These are phyloP conservation scores for Mortierella sp. DNA, from an alignment of 371 early-diverging fungal species.

Conservation along the genomic window DNA sequence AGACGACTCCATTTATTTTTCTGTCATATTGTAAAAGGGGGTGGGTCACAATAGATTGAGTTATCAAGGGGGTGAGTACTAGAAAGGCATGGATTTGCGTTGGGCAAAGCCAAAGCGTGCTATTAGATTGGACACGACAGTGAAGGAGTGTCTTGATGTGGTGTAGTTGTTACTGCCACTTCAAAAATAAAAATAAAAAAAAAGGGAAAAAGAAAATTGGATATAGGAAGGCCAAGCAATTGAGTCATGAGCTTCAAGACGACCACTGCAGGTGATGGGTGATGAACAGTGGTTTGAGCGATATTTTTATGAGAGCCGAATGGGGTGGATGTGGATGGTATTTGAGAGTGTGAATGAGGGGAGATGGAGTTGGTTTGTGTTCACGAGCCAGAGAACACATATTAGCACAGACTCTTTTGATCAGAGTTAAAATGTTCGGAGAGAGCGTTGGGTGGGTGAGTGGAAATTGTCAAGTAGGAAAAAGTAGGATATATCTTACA, in stretches of 20 bases:
- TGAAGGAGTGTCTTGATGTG: background rate
- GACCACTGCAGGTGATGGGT: too few species aligned
- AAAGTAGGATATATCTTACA: background rate
- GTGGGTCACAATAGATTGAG: slow-evolving; percentile 11
- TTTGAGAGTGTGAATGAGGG: too few species aligned
- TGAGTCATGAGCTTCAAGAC: too few species aligned
- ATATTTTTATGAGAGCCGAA: too few species aligned
- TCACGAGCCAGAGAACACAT: too few species aligned
- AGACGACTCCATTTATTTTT: slow-evolving; percentile 1
- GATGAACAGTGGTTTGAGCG: too few species aligned
- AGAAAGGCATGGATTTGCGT: background rate
- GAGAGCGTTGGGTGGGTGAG: too few species aligned
- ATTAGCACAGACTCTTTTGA: background rate
- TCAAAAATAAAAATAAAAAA: background rate
- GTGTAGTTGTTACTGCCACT: background rate
- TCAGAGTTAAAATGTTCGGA: background rate
- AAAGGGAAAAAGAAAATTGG: background rate
- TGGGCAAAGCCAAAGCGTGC: slow-evolving; percentile 4
- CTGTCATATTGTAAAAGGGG: slow-evolving; percentile 6
- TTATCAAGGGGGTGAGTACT: slow-evolving; percentile 5
- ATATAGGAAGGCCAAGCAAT: too few species aligned
- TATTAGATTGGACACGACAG: background rate
- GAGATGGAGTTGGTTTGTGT: too few species aligned
- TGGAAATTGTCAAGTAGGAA: background rate
- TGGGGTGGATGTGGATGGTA: too few species aligned